phyloP scores from a whole-genome alignment of 1,139 yeast genomes.

The Yamadazyma aaseri region DNA sequence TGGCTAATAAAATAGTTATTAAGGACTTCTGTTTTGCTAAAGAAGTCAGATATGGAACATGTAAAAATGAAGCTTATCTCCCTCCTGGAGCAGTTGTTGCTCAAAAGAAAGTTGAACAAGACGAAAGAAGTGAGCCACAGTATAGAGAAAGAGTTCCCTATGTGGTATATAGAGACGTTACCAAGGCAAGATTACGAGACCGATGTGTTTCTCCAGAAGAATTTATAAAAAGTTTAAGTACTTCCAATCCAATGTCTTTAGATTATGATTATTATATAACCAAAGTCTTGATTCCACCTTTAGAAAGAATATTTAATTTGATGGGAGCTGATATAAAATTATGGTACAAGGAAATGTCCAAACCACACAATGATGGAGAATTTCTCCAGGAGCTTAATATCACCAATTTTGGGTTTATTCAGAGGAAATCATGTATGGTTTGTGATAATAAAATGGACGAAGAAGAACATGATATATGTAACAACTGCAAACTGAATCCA shows the following conservation, averaged over 20 bases:
- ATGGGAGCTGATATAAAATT: slow-evolving; percentile 75
- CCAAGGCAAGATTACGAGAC: slow-evolving; percentile 68
- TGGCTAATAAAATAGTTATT: slow-evolving; percentile 58
- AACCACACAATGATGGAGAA: slow-evolving; percentile 8
- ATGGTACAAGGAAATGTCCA: slow-evolving; percentile 80
- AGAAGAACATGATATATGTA: slow-evolving; percentile 19
- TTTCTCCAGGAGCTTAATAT: slow-evolving; percentile 5
- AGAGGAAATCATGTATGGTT: slow-evolving; percentile 22
- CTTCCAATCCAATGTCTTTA: slow-evolving; percentile 41
- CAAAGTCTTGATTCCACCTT: slow-evolving; percentile 82
- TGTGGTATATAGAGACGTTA: slow-evolving; percentile 67
- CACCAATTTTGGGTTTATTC: slow-evolving; percentile 16
- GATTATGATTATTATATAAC: slow-evolving; percentile 85
- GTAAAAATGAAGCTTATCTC: slow-evolving; percentile 64
- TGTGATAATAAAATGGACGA: slow-evolving; percentile 21
- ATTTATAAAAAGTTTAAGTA: slow-evolving; percentile 43
- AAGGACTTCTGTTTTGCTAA: slow-evolving; percentile 91
- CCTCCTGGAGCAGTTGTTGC: slow-evolving; percentile 94
- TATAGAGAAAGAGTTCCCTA: slow-evolving; percentile 87
- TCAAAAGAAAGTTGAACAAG: slow-evolving; percentile 56
- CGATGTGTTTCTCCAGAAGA: slow-evolving; percentile 80
- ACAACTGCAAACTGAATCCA: slow-evolving; percentile 20
- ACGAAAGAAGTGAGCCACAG: slow-evolving; percentile 79
- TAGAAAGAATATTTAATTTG: slow-evolving; percentile 77
- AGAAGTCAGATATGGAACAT: slow-evolving; percentile 82